Conservation (phyloP, 805 yeast species). For the Cyberlindnera veronae region DNA sequence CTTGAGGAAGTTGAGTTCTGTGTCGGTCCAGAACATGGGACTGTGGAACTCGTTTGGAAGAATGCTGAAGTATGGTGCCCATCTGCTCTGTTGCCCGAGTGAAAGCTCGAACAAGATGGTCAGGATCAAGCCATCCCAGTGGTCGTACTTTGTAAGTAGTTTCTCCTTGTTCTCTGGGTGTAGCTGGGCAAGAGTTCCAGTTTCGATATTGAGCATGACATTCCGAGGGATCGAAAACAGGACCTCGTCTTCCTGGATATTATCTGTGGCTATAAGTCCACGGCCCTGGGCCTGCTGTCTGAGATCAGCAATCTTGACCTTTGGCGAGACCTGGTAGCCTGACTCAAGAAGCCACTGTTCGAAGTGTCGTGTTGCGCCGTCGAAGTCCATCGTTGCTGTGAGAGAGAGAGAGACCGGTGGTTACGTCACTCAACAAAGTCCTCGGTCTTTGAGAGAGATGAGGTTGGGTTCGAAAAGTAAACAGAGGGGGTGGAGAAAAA, state of each 20-base stretch:
- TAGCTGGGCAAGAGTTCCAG: constrained; percentile 41
- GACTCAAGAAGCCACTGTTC: constrained; percentile 40
- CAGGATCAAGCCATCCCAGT: constrained; percentile 79
- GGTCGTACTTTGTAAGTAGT: constrained; percentile 42
- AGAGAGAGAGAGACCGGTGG: no score
- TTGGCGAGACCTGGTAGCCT: constrained; percentile 50
- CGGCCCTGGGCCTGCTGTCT: constrained; percentile 66
- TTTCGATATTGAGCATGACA: constrained; percentile 55
- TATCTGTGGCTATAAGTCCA: constrained; percentile 63
- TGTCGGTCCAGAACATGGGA: constrained; percentile 75
- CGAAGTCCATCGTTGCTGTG: constrained; percentile 21
- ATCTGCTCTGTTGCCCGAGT: constrained; percentile 45
- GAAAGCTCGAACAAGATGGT: constrained; percentile 60
- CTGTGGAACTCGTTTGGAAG: constrained; percentile 64
- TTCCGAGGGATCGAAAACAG: constrained; percentile 68
- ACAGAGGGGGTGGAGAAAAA: no score
- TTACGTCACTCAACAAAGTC: no score
- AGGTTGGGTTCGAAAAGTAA: no score
- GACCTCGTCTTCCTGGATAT: constrained; percentile 57
- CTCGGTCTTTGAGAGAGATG: no score
- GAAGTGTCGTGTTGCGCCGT: constrained; percentile 38
- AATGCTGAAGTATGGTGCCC: constrained; percentile 70
- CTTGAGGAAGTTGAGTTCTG: constrained; percentile 49
- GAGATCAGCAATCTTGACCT: constrained; percentile 58
- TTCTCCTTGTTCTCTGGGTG: constrained; percentile 31